Evolutionary conservation across 257 asterid genomes (phyloP).

Genomic region (Ligustrum vulgare): DNA sequence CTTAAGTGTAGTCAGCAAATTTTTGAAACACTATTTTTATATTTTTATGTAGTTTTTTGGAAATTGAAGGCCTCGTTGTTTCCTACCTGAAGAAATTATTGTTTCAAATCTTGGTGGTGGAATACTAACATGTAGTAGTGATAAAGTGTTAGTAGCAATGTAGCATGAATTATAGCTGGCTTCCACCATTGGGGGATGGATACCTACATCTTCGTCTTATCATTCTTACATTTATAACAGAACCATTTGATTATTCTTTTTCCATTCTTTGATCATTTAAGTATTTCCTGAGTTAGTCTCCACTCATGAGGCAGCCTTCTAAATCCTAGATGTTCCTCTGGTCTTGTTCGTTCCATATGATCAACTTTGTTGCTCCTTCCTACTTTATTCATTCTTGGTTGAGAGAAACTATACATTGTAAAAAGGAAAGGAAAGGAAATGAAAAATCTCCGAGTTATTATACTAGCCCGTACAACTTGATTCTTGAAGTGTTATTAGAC

Average conservation of each 20-base stretch:
- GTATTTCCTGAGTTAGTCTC: not conserved
- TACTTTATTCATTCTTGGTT: slow-evolving; percentile 14
- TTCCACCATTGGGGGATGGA: not conserved
- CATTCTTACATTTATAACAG: too few relatives aligned
- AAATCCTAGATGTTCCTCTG: slow-evolving; percentile 7
- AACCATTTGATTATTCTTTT: too few relatives aligned
- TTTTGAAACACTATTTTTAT: not conserved
- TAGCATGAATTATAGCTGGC: not conserved
- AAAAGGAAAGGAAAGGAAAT: not conserved
- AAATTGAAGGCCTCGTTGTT: not conserved
- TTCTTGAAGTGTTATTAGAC: not conserved
- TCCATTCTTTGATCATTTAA: not conserved
- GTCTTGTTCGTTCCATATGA: not conserved
- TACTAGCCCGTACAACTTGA: not conserved
- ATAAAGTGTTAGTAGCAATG: not conserved
- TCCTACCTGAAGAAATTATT: not conserved
- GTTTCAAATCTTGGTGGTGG: not conserved
- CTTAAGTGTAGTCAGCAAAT: not conserved
- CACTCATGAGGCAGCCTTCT: not conserved
- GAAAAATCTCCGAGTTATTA: not conserved
- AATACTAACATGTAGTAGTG: not conserved
- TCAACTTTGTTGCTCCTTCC: slow-evolving; percentile 1
- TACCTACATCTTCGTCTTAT: not conserved
- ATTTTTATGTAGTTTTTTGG: not conserved
- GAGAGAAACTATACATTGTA: not conserved